Percentiles rank a stretch among this genome's conserved stretches.
Evolutionary conservation across 495 filamentous ascomycete genomes (phyloP).

Genomic region (Hypoxylon fuscum): DNA sequence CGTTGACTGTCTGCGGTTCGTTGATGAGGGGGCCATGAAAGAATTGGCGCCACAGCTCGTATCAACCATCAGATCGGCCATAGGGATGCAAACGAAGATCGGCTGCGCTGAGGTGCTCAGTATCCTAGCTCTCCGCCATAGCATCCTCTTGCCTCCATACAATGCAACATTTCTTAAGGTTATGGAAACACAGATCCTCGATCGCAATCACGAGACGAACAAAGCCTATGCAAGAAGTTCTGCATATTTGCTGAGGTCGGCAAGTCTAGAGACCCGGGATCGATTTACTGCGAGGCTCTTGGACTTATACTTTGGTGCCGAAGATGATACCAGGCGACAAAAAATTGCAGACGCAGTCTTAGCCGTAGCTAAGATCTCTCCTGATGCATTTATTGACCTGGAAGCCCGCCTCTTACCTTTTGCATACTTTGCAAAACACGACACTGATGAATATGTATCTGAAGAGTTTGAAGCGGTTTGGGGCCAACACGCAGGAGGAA

Average conservation of each 20-base stretch:
- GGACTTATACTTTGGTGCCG: conserved; percentile 78
- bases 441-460: conserved; percentile 77
- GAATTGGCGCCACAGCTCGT: conserved; percentile 75
- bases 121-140: conserved; percentile 82
- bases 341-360: conserved; percentile 82
- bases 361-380: conserved; percentile 83
- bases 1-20: conserved; percentile 85
- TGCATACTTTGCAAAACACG: conserved; percentile 86
- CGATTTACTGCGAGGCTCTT: conserved; percentile 72
- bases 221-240: conserved; percentile 84
- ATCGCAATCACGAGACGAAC: conserved; percentile 90
- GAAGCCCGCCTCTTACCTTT: conserved; percentile 82
- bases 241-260: conserved; percentile 83
- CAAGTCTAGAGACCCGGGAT: conserved; percentile 72
- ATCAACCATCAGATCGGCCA: conserved; percentile 79
- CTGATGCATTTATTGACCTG: conserved; percentile 84
- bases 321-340: conserved; percentile 75
- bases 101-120: conserved; percentile 87
- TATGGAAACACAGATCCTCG: conserved; percentile 80
- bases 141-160: conserved; percentile 76
- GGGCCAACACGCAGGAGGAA: conserved; percentile 88
- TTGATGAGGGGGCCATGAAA: conserved; percentile 79
- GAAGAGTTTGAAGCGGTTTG: conserved; percentile 83
- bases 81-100: conserved; percentile 92
- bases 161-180: conserved; percentile 79